phyloP scores from a whole-genome alignment of 108 stramenopile species.

The Skeletonema grethae region DNA sequence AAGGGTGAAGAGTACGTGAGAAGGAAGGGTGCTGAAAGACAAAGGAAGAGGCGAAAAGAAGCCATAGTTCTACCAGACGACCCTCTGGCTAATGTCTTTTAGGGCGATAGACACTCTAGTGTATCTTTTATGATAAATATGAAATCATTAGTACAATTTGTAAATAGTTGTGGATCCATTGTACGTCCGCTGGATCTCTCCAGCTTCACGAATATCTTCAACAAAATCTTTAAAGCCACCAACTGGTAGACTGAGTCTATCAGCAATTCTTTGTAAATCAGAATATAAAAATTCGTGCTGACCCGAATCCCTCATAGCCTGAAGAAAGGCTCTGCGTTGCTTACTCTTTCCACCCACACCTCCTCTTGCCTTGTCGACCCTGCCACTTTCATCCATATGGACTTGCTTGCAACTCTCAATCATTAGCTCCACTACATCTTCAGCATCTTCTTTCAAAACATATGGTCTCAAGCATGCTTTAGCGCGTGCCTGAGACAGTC shows the following conservation, averaged over 20 bases:
- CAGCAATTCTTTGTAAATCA: slow-evolving; percentile 72
- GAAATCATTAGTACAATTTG: slow-evolving; percentile 7
- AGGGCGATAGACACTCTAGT: slow-evolving; percentile 23
- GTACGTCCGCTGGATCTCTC: slow-evolving; percentile 56
- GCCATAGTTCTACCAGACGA: slow-evolving; percentile 74
- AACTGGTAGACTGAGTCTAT: slow-evolving; percentile 56
- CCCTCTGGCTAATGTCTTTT: slow-evolving; percentile 83
- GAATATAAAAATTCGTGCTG: slow-evolving; percentile 53
- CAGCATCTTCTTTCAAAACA: slow-evolving; percentile 93
- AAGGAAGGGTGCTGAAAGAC: slow-evolving; percentile 79
- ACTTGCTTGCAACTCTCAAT: slow-evolving; percentile 65
- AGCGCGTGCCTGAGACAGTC: slow-evolving; percentile 93
- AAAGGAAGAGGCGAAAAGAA: slow-evolving; percentile 77
- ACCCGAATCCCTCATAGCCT: slow-evolving; percentile 32
- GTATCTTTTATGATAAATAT: not conserved
- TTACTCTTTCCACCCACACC: slow-evolving; percentile 82
- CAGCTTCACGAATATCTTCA: slow-evolving; percentile 72
- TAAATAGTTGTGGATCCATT: slow-evolving; percentile 43
- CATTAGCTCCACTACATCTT: slow-evolving; percentile 96
- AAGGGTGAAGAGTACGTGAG: slow-evolving; percentile 79
- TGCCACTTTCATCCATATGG: slow-evolving; percentile 73
- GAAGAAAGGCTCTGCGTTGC: slow-evolving; percentile 53
- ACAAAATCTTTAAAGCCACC: slow-evolving; percentile 70
- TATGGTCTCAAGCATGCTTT: slow-evolving; percentile 91
- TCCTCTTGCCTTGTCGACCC: slow-evolving; percentile 69